These are phyloP conservation scores for Cryptosporidium baileyi DNA, from an alignment of 169 alveolate genomes.

Conservation along the genomic window DNA sequence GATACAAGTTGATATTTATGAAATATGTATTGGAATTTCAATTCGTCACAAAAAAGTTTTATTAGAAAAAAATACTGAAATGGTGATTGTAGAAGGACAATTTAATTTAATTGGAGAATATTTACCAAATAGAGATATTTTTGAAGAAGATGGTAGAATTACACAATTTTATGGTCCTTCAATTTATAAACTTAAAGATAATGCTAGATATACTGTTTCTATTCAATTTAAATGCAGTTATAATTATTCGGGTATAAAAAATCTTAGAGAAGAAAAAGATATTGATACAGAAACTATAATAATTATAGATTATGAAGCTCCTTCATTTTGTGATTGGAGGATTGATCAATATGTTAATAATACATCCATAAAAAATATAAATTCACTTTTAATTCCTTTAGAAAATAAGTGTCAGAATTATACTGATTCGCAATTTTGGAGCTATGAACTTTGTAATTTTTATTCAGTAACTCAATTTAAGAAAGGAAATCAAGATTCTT, in stretches of 20 bases:
- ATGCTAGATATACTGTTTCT: constrained; percentile 10
- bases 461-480: constrained; percentile 38
- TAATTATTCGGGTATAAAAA: constrained; percentile 1
- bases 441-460: constrained; percentile 30
- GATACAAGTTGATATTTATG: constrained; percentile 10
- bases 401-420: constrained; percentile 40
- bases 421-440: constrained; percentile 47
- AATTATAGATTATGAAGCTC: background rate
- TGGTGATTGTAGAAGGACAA: constrained; percentile 14
- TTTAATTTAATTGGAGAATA: constrained; percentile 30
- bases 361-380: background rate
- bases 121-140: constrained; percentile 3
- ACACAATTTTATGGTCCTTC: constrained; percentile 29
- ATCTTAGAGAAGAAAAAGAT: background rate
- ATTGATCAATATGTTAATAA: background rate
- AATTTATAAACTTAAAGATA: background rate
- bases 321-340: constrained; percentile 67
- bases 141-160: constrained; percentile 19
- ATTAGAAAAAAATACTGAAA: constrained; percentile 3
- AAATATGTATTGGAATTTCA: constrained; percentile 37
- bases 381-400: constrained; percentile 29
- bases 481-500: background rate
- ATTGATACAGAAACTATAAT: background rate
- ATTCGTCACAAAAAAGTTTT: constrained; percentile 5
- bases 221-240: constrained; percentile 14